These are phyloP conservation scores for Gleditsia sinensis DNA, from an alignment of 306 rosid species.

Conservation along the genomic window DNA sequence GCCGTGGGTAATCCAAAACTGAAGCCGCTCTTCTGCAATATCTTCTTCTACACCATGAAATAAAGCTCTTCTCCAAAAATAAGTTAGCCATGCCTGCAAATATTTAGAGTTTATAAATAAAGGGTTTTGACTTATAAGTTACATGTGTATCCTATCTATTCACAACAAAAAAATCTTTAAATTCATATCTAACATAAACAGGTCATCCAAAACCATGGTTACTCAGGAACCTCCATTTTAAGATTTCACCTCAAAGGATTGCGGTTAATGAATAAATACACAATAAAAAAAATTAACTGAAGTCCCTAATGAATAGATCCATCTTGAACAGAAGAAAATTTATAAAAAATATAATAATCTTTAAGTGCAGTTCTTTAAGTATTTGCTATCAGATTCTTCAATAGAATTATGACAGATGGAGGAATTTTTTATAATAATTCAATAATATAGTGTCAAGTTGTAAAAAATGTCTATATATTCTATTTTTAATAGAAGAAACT, in stretches of 20 bases:
- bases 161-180: neutral
- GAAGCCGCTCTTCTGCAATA: constrained; percentile 89
- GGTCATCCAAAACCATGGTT: constrained; percentile 1
- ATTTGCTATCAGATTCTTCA: too few species aligned
- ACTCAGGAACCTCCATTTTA: neutral
- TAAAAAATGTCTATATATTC: too few species aligned
- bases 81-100: constrained; percentile 79
- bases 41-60: constrained; percentile 87
- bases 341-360: too few species aligned
- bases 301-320: neutral
- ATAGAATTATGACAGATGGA: too few species aligned
- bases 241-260: neutral
- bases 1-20: constrained; percentile 76
- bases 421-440: too few species aligned
- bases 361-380: too few species aligned
- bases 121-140: neutral
- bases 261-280: neutral
- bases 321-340: constrained; percentile 1
- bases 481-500: too few species aligned
- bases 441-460: too few species aligned
- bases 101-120: neutral
- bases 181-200: constrained; percentile 16
- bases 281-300: neutral
- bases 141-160: neutral
- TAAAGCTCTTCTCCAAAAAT: constrained; percentile 97